A percentile compares a stretch with the other conserved stretches of the same genome.
phyloP scores from a whole-genome alignment of 108 stramenopile species.

The Conticribra weissflogii region DNA sequence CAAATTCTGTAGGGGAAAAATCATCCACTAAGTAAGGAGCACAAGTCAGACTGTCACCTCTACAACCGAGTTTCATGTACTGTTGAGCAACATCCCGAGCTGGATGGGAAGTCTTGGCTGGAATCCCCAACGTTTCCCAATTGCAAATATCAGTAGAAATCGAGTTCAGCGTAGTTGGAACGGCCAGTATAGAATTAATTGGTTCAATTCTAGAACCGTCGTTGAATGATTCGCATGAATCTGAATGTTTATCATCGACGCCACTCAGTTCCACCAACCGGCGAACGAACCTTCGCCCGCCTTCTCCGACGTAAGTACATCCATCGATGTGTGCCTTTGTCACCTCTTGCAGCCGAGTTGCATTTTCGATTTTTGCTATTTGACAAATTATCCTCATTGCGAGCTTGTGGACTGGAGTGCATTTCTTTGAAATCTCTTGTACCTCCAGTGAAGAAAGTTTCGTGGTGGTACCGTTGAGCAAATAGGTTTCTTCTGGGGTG shows the following conservation, averaged over 20 bases:
- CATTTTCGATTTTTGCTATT: neutral
- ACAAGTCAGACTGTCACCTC: conserved; percentile 72
- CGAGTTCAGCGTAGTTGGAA: conserved; percentile 84
- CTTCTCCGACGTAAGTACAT: conserved; percentile 69
- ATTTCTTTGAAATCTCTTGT: neutral
- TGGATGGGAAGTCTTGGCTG: conserved; percentile 34
- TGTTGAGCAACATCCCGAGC: conserved; percentile 71
- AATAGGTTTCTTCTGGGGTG: neutral
- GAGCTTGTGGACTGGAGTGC: neutral
- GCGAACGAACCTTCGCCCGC: conserved; percentile 68
- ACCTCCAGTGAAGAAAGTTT: neutral
- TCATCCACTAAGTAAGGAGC: conserved; percentile 76
- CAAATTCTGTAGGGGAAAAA: neutral
- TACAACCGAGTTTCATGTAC: conserved; percentile 74
- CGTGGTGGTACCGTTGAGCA: neutral
- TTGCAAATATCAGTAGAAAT: conserved; percentile 72
- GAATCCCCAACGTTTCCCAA: conserved; percentile 71
- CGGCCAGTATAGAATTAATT: conserved; percentile 32
- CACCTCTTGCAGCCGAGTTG: neutral
- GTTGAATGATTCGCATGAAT: neutral
- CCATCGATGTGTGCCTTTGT: neutral
- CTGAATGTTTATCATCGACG: neutral
- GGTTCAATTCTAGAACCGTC: neutral
- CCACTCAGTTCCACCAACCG: conserved; percentile 67
- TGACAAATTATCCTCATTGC: neutral